These are phyloP conservation scores for Shiraia sp. DNA, from an alignment of 2,329 filamentous ascomycete genomes.

Conservation along the genomic window DNA sequence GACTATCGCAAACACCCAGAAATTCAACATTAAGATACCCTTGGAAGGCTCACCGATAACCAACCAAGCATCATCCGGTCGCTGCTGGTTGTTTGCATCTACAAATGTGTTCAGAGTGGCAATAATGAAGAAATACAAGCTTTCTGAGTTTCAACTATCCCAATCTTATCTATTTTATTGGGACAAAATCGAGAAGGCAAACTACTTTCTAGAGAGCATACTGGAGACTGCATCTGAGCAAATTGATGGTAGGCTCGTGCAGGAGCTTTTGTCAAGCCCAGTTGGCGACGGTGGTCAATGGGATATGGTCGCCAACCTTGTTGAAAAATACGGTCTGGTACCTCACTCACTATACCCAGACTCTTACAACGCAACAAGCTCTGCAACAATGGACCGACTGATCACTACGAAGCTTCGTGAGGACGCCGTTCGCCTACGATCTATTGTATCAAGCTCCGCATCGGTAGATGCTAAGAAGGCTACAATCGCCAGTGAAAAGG, in stretches of 20 bases:
- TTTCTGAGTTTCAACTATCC: slow-evolving; percentile 80
- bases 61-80: slow-evolving; percentile 78
- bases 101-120: slow-evolving; percentile 93
- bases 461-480: slow-evolving; percentile 43
- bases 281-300: slow-evolving; percentile 85
- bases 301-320: slow-evolving; percentile 86
- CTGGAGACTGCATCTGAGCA: slow-evolving; percentile 73
- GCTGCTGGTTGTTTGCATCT: slow-evolving; percentile 90
- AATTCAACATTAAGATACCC: slow-evolving; percentile 82
- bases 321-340: slow-evolving; percentile 85
- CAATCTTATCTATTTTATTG: slow-evolving; percentile 90
- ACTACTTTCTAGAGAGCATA: slow-evolving; percentile 85
- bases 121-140: slow-evolving; percentile 79
- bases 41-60: slow-evolving; percentile 82
- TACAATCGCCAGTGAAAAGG: slow-evolving; percentile 60
- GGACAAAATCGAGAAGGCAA: slow-evolving; percentile 91
- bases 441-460: slow-evolving; percentile 51
- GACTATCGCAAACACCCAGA: slow-evolving; percentile 71
- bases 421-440: slow-evolving; percentile 73
- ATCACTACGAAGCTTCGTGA: slow-evolving; percentile 87
- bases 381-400: slow-evolving; percentile 69
- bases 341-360: slow-evolving; percentile 83
- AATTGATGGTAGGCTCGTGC: slow-evolving; percentile 73
- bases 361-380: slow-evolving; percentile 75
- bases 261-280: slow-evolving; percentile 68